phyloP scores from a whole-genome alignment of 2,329 filamentous ascomycete genomes.

The Coleophoma crateriformis region DNA sequence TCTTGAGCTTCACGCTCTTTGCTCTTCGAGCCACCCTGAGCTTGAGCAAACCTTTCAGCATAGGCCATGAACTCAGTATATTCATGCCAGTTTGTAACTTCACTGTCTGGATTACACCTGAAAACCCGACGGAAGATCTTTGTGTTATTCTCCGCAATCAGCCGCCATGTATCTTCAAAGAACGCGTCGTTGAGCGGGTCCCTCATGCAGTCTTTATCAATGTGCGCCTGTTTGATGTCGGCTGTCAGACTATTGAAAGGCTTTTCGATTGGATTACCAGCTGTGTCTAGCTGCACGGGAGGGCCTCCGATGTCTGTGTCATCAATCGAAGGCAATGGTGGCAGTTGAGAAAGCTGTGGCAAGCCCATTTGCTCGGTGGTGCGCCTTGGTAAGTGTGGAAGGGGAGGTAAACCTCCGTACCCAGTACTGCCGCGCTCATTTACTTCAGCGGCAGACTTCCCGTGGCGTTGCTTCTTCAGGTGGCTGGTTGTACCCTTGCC shows the following conservation, averaged over 20 bases:
- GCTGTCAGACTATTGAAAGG: slow-evolving; percentile 48
- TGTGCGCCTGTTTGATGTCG: slow-evolving; percentile 66
- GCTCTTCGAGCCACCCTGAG: slow-evolving; percentile 28
- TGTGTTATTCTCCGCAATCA: slow-evolving; percentile 89
- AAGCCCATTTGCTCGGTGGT: slow-evolving; percentile 64
- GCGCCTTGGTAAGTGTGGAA: slow-evolving; percentile 49
- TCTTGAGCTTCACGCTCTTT: slow-evolving; percentile 25
- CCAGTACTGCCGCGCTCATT: slow-evolving; percentile 23
- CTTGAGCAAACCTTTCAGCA: slow-evolving; percentile 61
- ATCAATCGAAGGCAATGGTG: slow-evolving; percentile 62
- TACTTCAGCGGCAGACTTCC: slow-evolving; percentile 10
- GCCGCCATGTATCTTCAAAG: slow-evolving; percentile 82
- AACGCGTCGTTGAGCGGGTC: slow-evolving; percentile 82
- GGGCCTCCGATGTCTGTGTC: slow-evolving; percentile 82
- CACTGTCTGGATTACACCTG: slow-evolving; percentile 92
- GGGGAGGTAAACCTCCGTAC: slow-evolving; percentile 51
- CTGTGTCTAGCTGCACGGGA: slow-evolving; percentile 48
- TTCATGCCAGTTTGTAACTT: slow-evolving; percentile 88
- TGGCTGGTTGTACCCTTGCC: slow-evolving; percentile 53
- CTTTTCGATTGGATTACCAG: slow-evolving; percentile 39
- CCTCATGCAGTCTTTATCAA: slow-evolving; percentile 89
- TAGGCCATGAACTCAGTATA: slow-evolving; percentile 62
- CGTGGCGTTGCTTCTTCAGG: slow-evolving; percentile 38
- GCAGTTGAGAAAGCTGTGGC: slow-evolving; percentile 63
- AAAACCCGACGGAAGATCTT: slow-evolving; percentile 92